Conservation (phyloP, 2,329 filamentous ascomycete species). For the Phaeoacremonium minimum region DNA sequence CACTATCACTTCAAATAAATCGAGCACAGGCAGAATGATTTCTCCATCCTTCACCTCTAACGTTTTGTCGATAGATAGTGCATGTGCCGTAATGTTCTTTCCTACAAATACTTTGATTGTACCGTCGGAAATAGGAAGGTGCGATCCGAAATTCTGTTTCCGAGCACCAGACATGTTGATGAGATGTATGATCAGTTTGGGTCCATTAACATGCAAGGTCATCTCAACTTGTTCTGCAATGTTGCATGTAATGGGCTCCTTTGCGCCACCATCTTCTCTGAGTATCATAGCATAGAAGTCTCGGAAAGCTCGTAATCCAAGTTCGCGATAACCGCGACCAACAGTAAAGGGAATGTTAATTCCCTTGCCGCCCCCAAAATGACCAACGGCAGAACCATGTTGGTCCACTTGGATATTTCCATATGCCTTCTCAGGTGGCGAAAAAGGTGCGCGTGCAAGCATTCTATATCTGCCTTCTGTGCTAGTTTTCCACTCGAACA, state of each 20-base stretch:
- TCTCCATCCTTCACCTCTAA: conserved; percentile 1
- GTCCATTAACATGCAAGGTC: background rate
- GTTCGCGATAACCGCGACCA: conserved; percentile 1
- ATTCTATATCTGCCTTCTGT: background rate
- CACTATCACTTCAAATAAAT: conserved; percentile 3
- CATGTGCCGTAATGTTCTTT: background rate
- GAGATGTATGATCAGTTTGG: background rate
- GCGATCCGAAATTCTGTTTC: conserved; percentile 2
- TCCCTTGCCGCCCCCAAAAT: background rate
- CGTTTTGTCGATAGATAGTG: background rate
- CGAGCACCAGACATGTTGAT: conserved; percentile 1
- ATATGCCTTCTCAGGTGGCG: conserved; percentile 1
- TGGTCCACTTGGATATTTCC: background rate
- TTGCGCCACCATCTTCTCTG: background rate
- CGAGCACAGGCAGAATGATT: background rate
- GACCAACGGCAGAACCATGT: background rate
- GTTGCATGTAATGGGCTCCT: background rate
- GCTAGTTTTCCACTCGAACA: conserved; percentile 9
- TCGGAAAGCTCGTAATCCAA: background rate
- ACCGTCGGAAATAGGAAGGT: background rate
- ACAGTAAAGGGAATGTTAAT: background rate
- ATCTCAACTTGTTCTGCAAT: conserved; percentile 2
- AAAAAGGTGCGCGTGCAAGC: background rate
- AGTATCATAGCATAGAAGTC: conserved; percentile 2
- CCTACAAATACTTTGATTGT: background rate